Conservation (phyloP, 306 rosid genomes). For the Prunus mongolica region DNA sequence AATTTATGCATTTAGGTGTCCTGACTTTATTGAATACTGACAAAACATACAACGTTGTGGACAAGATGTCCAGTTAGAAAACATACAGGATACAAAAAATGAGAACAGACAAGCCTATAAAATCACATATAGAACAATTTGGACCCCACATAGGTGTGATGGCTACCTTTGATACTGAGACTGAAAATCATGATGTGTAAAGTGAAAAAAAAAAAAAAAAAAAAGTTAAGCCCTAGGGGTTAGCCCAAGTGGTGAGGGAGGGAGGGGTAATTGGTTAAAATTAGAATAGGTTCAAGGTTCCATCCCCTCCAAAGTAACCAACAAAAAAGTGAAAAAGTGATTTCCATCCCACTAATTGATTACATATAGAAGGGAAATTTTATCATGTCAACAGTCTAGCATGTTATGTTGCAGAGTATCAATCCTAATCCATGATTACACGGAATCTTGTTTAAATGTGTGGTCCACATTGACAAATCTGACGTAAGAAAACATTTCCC, state of each 20-base stretch:
- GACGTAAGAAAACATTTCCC: not conserved
- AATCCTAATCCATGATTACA: not conserved
- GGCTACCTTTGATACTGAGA: too few relatives aligned
- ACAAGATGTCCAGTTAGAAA: not conserved
- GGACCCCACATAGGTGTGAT: not conserved
- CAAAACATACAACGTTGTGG: not conserved
- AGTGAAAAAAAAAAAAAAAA: too few relatives aligned
- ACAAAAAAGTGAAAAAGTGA: not conserved
- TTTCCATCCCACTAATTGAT: too few relatives aligned
- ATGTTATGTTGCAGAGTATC: not conserved
- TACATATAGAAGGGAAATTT: too few relatives aligned
- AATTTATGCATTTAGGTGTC: not conserved
- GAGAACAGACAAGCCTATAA: not conserved
- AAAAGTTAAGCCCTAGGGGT: too few relatives aligned
- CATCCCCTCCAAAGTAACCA: too few relatives aligned
- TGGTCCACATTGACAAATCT: not conserved
- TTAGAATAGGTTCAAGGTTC: too few relatives aligned
- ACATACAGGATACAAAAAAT: too few relatives aligned
- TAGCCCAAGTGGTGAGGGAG: too few relatives aligned
- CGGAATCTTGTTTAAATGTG: not conserved
- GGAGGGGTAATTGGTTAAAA: too few relatives aligned
- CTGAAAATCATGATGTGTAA: too few relatives aligned
- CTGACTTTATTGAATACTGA: not conserved
- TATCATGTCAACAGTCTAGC: too few relatives aligned
- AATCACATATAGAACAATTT: not conserved